Percentiles rank a stretch among this genome's conserved stretches.
phyloP scores from a whole-genome alignment of 169 alveolate genomes.

The Hepatocystis sp. region DNA sequence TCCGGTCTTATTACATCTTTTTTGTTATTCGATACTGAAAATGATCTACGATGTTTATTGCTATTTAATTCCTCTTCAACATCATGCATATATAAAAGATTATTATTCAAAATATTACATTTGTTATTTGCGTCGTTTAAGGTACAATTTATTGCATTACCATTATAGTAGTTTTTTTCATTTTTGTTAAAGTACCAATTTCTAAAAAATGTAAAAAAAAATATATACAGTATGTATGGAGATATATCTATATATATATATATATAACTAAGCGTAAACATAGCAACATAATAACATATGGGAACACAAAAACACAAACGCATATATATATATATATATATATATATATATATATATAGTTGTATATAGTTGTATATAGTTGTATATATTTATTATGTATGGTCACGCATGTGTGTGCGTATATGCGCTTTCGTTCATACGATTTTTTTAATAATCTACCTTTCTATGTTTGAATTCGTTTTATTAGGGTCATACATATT shows the following conservation, averaged over 20 bases:
- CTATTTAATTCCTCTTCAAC: slow-evolving; percentile 25
- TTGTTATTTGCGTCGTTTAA: not conserved
- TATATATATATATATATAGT: no score
- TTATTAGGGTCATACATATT: no score
- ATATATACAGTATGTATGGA: no score
- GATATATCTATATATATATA: no score
- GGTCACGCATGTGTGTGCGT: not conserved
- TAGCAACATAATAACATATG: no score
- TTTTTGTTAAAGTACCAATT: slow-evolving; percentile 2
- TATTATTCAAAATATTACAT: not conserved
- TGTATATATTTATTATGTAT: not conserved
- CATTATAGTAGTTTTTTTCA: slow-evolving; percentile 3
- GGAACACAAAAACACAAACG: no score
- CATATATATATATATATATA: no score
- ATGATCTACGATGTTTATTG: slow-evolving; percentile 10
- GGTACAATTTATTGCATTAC: slow-evolving; percentile 5
- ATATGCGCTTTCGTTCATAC: not conserved
- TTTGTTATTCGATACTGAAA: slow-evolving; percentile 37
- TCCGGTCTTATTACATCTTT: slow-evolving; percentile 72
- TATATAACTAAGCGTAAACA: no score
- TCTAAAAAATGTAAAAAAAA: no score
- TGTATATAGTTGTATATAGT: not conserved
- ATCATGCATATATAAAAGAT: slow-evolving; percentile 22
- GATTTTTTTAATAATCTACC: not conserved
- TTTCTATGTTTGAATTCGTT: not conserved